Conservation (phyloP, 2,329 filamentous ascomycete genomes). For the Raffaelea albimanens region DNA sequence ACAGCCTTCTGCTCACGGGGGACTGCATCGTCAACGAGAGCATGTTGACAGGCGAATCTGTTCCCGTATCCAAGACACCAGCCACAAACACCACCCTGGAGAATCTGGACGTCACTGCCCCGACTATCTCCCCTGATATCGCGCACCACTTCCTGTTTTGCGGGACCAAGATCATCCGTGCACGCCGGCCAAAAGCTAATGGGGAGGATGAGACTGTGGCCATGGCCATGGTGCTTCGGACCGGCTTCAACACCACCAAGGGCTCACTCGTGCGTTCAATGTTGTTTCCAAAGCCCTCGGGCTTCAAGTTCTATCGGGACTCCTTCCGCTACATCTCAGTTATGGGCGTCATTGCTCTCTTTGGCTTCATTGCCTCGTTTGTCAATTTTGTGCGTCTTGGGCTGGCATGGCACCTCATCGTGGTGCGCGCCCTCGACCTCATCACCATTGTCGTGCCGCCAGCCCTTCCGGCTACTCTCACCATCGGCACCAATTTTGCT, state of each 20-base stretch:
- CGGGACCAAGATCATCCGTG: conserved; percentile 90
- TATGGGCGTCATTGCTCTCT: conserved; percentile 75
- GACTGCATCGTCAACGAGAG: conserved; percentile 99
- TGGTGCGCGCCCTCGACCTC: conserved; percentile 84
- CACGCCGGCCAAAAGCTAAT: conserved; percentile 77
- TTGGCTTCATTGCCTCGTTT: conserved; percentile 86
- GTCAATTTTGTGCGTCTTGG: conserved; percentile 84
- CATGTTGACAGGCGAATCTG: conserved; percentile 96
- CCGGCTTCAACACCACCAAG: conserved; percentile 96
- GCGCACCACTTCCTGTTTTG: conserved; percentile 88
- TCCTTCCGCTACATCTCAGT: conserved; percentile 97
- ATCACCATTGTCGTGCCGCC: conserved; percentile 98
- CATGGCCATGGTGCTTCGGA: conserved; percentile 83
- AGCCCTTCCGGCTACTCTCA: conserved; percentile 85
- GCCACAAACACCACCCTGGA: conserved; percentile 72
- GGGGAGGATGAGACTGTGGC: conserved; percentile 76
- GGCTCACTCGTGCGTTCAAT: conserved; percentile 92
- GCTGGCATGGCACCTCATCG: conserved; percentile 80
- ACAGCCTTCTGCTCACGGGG: conserved; percentile 81
- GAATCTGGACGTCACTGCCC: conserved; percentile 66
- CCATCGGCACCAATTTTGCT: conserved; percentile 94
- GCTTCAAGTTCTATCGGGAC: conserved; percentile 97
- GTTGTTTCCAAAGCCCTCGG: conserved; percentile 96
- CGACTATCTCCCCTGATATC: conserved; percentile 72
- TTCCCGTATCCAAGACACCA: conserved; percentile 88